Evolutionary conservation across 176 grass and related monocot species (phyloP), one percentile per base, ranked within the genome.

Genomic region (Aegilops sharonensis): DNA sequence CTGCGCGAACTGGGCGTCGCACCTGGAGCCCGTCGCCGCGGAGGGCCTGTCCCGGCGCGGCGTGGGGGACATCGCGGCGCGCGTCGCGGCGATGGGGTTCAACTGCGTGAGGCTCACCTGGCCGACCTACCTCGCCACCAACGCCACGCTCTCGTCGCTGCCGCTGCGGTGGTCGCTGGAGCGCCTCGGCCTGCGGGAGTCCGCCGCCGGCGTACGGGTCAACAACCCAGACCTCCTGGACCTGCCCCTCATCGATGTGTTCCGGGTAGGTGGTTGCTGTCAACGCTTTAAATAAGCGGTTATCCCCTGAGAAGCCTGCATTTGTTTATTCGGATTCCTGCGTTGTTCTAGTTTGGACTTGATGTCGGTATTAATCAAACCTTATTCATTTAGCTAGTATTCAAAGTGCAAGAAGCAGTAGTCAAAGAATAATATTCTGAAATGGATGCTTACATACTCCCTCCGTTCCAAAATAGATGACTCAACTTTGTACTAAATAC

Each of bases 21-120:
- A 95, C 88, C 88, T 98, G 83, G 93, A 98, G 88, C 92, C 91
- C 12, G 88, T 81, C 25, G 88, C 87, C 3, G 96, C 92, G 63
- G 96, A 98, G 88, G 96, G 96, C 83, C 90, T 95, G 80, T 78
- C 90, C 52, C 89, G 92, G 86, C 96, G 92, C 74, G 84, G 78
- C 9, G 65, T 89, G 6, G 93, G 84, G 77, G 85, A 70, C 48
- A 83, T 98, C 27, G 89, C 91, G 6, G 86, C 88, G 81, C 79
- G 83, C 81, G 82, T 98, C 56, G 88, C 82, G 15, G 68, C 71
- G 30, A 87, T 93, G 70, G 96, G 96, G 10, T 98, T 98, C 78
- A 98, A 95, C 74, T 95, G 96, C 81, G 92, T 98, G 14, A 81
- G 96, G 75, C 85, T 94, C 68, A 98, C 93, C 61, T 98, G 96